A percentile compares a stretch with the other conserved stretches of the same genome.
phyloP scores from a whole-genome alignment of 495 filamentous ascomycete genomes.

The Tuber microsphaerosporum region DNA sequence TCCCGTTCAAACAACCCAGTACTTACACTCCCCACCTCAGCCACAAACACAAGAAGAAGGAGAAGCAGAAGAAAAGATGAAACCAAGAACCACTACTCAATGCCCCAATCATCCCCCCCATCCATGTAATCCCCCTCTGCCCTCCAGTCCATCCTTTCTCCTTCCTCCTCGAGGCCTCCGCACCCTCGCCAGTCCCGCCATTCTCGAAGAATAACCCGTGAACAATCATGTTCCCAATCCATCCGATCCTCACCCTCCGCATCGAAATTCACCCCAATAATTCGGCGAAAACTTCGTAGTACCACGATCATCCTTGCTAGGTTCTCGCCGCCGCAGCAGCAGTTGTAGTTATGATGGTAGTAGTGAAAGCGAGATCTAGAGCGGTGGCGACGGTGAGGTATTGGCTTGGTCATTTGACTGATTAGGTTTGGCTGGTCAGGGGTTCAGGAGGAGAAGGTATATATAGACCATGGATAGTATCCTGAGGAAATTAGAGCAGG shows the following conservation, averaged over 20 bases:
- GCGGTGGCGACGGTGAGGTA: not conserved
- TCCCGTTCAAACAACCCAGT: not conserved
- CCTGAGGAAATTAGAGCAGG: not conserved
- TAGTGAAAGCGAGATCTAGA: not conserved
- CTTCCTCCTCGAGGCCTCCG: not conserved
- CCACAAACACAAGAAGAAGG: not conserved
- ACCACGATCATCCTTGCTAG: not conserved
- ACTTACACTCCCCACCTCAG: not conserved
- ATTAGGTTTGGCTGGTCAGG: not conserved
- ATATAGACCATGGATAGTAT: not conserved
- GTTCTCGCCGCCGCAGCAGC: not conserved
- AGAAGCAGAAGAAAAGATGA: not conserved
- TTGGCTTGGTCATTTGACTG: not conserved
- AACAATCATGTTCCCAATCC: not conserved
- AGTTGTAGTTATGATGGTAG: not conserved
- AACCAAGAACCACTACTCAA: not conserved
- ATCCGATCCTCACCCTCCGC: not conserved
- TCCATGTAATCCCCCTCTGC: slow-evolving; percentile 2
- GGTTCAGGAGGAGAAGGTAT: not conserved
- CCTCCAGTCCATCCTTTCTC: not conserved
- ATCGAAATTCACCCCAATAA: not conserved
- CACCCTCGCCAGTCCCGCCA: not conserved
- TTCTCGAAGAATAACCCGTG: not conserved
- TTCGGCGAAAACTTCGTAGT: not conserved
- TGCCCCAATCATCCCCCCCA: not conserved